Conservation (phyloP, 2,329 filamentous ascomycete species). For the Elsinoe ampelina region DNA sequence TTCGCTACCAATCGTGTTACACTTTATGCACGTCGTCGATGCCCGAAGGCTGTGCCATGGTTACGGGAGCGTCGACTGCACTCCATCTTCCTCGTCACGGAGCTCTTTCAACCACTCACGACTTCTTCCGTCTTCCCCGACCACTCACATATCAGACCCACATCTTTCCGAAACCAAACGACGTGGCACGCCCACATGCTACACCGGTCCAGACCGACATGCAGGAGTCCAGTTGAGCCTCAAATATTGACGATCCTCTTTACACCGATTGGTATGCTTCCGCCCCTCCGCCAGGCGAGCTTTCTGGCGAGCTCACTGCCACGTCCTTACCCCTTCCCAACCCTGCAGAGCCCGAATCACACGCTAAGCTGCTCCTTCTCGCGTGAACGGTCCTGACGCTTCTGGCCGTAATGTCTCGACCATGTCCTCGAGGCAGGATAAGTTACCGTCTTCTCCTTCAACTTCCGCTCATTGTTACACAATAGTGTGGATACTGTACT, state of each 20-base stretch:
- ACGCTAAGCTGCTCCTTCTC: neutral
- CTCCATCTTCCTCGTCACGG: neutral
- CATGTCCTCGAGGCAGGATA: slow-evolving; percentile 3
- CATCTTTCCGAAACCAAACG: neutral
- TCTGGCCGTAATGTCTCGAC: slow-evolving; percentile 11
- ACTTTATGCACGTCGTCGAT: neutral
- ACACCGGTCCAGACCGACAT: slow-evolving; percentile 9
- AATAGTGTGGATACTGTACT: slow-evolving; percentile 8
- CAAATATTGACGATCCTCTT: slow-evolving; percentile 3
- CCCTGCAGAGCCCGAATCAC: slow-evolving; percentile 4
- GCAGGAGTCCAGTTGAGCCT: slow-evolving; percentile 10
- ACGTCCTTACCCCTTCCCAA: neutral
- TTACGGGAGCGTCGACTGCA: neutral
- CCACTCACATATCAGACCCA: neutral
- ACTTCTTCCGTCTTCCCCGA: slow-evolving; percentile 1
- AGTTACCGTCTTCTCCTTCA: neutral
- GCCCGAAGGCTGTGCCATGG: neutral
- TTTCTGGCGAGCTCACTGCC: neutral
- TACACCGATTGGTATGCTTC: slow-evolving; percentile 9
- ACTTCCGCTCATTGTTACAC: neutral
- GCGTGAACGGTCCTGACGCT: slow-evolving; percentile 8
- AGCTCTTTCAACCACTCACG: neutral
- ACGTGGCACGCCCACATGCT: slow-evolving; percentile 3
- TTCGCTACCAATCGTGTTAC: slow-evolving; percentile 7
- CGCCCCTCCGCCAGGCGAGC: neutral